Percentiles rank a stretch among this genome's conserved stretches.
These are phyloP conservation scores for Termitomyces sp. DNA, from an alignment of 768 basidiomycete species.

Conservation along the genomic window DNA sequence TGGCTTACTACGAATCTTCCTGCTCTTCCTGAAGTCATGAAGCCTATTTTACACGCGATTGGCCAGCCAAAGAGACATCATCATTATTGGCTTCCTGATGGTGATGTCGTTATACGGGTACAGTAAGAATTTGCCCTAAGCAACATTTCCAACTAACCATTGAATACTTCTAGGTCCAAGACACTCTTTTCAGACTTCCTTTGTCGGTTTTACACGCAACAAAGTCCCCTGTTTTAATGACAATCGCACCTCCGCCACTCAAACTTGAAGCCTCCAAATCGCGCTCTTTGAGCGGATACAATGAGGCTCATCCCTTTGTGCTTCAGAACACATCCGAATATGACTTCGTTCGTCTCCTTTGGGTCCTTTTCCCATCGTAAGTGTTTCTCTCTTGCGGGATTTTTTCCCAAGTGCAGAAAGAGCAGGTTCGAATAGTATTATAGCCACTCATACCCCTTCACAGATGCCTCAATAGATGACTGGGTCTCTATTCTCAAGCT, in stretches of 20 bases:
- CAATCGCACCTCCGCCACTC: slow-evolving; percentile 27
- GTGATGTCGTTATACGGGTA: slow-evolving; percentile 30
- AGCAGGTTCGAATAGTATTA: neutral
- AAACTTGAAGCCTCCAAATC: slow-evolving; percentile 18
- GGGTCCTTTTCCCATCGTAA: slow-evolving; percentile 53
- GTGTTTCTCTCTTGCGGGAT: slow-evolving; percentile 6
- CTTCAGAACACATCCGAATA: slow-evolving; percentile 41
- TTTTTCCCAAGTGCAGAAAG: neutral
- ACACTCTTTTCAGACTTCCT: slow-evolving; percentile 47
- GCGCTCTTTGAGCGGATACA: slow-evolving; percentile 18
- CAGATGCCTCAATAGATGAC: slow-evolving; percentile 22
- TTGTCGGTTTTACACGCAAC: slow-evolving; percentile 40
- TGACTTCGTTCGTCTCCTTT: slow-evolving; percentile 52
- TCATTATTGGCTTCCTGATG: slow-evolving; percentile 26
- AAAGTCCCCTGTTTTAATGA: slow-evolving; percentile 26
- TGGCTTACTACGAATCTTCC: too few species aligned
- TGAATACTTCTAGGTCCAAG: slow-evolving; percentile 40
- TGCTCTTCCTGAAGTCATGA: too few species aligned
- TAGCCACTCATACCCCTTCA: slow-evolving; percentile 15
- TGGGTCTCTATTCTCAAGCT: slow-evolving; percentile 33
- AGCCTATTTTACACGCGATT: too few species aligned
- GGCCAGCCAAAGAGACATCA: slow-evolving; percentile 18
- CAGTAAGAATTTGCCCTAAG: neutral
- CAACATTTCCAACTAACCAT: neutral
- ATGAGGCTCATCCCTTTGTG: slow-evolving; percentile 33